A percentile compares a stretch with the other conserved stretches of the same genome.
These are phyloP conservation scores for Teratosphaeria pseudoeucalypti DNA, from an alignment of 2,329 filamentous ascomycete species.

Conservation along the genomic window DNA sequence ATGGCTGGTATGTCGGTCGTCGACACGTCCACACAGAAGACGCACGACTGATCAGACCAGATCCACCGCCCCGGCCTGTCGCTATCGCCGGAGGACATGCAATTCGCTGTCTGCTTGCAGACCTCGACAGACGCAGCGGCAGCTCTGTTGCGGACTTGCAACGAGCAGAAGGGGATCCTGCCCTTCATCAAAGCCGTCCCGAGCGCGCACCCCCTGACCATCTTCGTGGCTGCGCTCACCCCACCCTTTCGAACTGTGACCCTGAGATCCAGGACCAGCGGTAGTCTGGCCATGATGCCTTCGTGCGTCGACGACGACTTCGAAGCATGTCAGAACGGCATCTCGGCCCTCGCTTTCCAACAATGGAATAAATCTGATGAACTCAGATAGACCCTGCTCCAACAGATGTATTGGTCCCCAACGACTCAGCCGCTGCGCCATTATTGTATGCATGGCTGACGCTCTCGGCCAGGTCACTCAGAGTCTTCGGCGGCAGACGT, in stretches of 20 bases:
- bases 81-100: neutral
- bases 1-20: conserved; percentile 1
- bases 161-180: neutral
- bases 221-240: conserved; percentile 4
- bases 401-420: neutral
- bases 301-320: neutral
- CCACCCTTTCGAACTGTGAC: conserved; percentile 2
- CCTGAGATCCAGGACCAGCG: neutral
- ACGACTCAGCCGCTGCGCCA: neutral
- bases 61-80: conserved; percentile 6
- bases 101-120: conserved; percentile 5
- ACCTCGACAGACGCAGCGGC: conserved; percentile 3
- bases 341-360: neutral
- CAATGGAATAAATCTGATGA: neutral
- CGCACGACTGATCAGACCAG: neutral
- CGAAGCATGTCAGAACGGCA: neutral
- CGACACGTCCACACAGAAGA: neutral
- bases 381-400: neutral
- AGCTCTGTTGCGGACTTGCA: neutral
- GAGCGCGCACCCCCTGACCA: conserved; percentile 1
- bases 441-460: neutral
- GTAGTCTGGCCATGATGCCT: neutral
- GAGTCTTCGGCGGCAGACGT: neutral
- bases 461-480: neutral
- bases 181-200: conserved; percentile 2